phyloP scores from a whole-genome alignment of 306 rosid genomes.

The Medicago arabica region DNA sequence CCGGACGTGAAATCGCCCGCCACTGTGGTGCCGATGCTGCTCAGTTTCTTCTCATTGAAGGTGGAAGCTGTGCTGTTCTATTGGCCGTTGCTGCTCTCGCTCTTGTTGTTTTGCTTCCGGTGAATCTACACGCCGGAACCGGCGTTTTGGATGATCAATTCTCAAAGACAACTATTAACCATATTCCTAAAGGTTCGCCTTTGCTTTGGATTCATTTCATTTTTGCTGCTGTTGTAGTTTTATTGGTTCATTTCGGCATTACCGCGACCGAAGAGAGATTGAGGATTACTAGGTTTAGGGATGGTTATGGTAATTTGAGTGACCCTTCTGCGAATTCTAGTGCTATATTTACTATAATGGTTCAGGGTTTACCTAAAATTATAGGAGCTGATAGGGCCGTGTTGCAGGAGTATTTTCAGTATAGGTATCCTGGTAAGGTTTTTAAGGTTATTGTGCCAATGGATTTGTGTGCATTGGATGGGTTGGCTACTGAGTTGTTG shows the following conservation, averaged over 20 bases:
- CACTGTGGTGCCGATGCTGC: conserved; percentile 91
- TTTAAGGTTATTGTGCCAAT: conserved; percentile 77
- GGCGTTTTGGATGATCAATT: conserved; percentile 74
- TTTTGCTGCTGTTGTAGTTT: conserved; percentile 65
- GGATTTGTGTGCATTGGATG: conserved; percentile 97
- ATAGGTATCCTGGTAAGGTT: conserved; percentile 92
- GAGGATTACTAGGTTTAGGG: conserved; percentile 85
- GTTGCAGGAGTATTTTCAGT: conserved; percentile 80
- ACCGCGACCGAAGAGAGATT: conserved; percentile 69
- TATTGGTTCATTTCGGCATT: conserved; percentile 77
- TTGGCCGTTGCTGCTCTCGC: conserved; percentile 61
- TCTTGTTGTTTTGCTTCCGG: conserved; percentile 64
- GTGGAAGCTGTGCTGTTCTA: conserved; percentile 85
- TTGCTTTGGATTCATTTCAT: conserved; percentile 91
- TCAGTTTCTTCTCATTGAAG: conserved; percentile 87
- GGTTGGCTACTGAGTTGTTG: conserved; percentile 71
- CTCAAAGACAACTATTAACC: conserved; percentile 80
- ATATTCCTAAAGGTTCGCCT: conserved; percentile 79
- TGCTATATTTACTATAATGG: conserved; percentile 89
- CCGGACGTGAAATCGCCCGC: conserved; percentile 7
- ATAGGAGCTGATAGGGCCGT: conserved; percentile 68
- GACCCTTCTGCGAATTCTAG: conserved; percentile 72
- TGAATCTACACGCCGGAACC: conserved; percentile 73
- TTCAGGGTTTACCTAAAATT: conserved; percentile 87
- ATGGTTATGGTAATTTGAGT: conserved; percentile 82